Base-by-base conservation (phyloP, 306 rosid genomes). In the Cucurbita moschata region DNA sequence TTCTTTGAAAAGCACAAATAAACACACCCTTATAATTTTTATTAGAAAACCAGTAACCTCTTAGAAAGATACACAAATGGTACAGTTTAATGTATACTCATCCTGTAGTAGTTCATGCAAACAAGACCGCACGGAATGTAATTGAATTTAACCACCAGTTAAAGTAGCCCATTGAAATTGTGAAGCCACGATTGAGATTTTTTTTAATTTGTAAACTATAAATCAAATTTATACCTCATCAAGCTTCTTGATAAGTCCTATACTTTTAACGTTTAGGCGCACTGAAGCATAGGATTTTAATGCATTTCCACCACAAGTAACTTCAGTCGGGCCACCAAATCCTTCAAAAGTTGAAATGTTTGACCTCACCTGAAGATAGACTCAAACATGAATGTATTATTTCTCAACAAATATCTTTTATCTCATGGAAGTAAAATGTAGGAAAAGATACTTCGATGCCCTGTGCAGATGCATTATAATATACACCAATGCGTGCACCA, bases 221-320 rank as follows among this genome's bases (percentile, higher is more conserved):
- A 40, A 64, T 64, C 18, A 6, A 16, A 60, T 15, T 76, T 54
- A 47, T 87, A 88, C 96, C 98, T 88, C 91, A 81, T 92, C 97
- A 74, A 92, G 97, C 82, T 90, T 93, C 92, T 86, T 88, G 75
- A 93, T 55, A 79, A 75, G 52, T 35, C 90, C 96, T 82, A 69
- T 83, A 84, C 96, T 83, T 77, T 56, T 85, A 35, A 92, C 78
- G 81, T 90, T 86, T 53, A 90, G 86, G 77, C 96, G 93, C 78
- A 92, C 87, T 42, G 96, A 92, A 78, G 98, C 93, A 85, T 92
- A 90, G 74, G 88, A 92, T 80, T 90, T 92, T 77, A 92, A 82
- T 39, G 96, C 96, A 70, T 92, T 92, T 79, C 98, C 98, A 35
- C 98, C 96, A 82, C 96, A 93, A 26, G 97, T 88, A 79, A 88